Percentiles rank a stretch among this genome's conserved stretches.
Conservation (phyloP, 2,329 filamentous ascomycete species). For the Penicillium sp. region DNA sequence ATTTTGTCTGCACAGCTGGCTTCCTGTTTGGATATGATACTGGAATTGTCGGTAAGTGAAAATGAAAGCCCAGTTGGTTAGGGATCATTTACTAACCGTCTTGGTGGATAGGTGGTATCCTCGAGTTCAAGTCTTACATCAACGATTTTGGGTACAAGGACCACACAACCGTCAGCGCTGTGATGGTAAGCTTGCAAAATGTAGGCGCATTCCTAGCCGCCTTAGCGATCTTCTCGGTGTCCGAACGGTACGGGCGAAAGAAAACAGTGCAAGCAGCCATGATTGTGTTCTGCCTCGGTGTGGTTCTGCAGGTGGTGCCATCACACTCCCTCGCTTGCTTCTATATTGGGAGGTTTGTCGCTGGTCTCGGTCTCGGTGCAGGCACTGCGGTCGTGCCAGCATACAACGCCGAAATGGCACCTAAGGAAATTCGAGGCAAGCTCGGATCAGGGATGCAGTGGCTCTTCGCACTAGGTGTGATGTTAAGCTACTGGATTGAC, state of each 20-base stretch:
- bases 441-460: slow-evolving; percentile 37
- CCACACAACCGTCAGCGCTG: slow-evolving; percentile 43
- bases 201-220: slow-evolving; percentile 54
- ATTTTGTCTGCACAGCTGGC: slow-evolving; percentile 26
- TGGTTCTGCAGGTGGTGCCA: slow-evolving; percentile 48
- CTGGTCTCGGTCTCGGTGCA: slow-evolving; percentile 47
- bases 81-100: not conserved
- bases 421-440: slow-evolving; percentile 42
- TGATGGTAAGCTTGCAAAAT: slow-evolving; percentile 50
- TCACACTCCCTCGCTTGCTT: slow-evolving; percentile 45
- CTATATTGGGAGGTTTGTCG: slow-evolving; percentile 47
- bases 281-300: slow-evolving; percentile 36
- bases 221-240: slow-evolving; percentile 47
- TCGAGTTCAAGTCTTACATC: slow-evolving; percentile 43
- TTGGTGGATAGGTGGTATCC: slow-evolving; percentile 36
- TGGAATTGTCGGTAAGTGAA: slow-evolving; percentile 29
- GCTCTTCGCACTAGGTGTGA: slow-evolving; percentile 37
- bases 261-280: slow-evolving; percentile 45
- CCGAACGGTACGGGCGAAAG: slow-evolving; percentile 45
- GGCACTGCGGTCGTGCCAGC: slow-evolving; percentile 43
- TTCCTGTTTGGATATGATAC: slow-evolving; percentile 35
- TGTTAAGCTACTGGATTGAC: slow-evolving; percentile 46
- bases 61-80: no score
- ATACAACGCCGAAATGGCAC: slow-evolving; percentile 43
- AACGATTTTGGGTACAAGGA: slow-evolving; percentile 43